Base-by-base conservation (phyloP, 139 green algal genomes). In the Volvox reticuliferus region DNA sequence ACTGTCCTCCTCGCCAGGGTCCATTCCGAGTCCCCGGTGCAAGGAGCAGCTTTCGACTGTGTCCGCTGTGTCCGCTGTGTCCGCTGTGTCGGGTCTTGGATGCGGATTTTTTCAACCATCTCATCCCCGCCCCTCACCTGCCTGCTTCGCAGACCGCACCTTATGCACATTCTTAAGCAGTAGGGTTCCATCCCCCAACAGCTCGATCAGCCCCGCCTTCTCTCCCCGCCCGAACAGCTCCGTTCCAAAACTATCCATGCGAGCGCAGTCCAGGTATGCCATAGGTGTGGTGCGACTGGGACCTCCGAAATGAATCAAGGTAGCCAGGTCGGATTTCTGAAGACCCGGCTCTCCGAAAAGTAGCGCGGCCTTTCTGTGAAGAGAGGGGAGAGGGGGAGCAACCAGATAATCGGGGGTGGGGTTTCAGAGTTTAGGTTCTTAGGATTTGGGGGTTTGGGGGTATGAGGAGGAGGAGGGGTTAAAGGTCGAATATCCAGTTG, bases 301-400 rank as follows among this genome's bases (percentile, higher is more conserved):
- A 17, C 90, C 61, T 9, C 95, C 94, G 89, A 96, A 97, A 86
- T 98, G 96, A 32, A 98, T 90, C 20, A 98, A 93, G 21, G 94
- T 89, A 0, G 95, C 95, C 6, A 96, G 82, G 85, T 95, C 95
- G 67, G 94, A 89, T 92, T 98, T 98, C 63, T 96, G 71, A 69
- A 98, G 86, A 0, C 96, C 96, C 13, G 93, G 94, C 94, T 98
- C 96, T 1, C 96, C 96, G 91, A 97, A 96, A 0, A 98, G 81
- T 13, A 97, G 71, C 22, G 96, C 91, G 12, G 95, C 93, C 19
- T 44, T 55, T 80, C 89, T 92, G 79, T 65, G 71, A 30, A 24
- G 6, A 73, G 65, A 28, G 65, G 65, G 65, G 44, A 55, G 44
- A 55, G 44, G 44, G 44, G 44, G 9, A 55, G 44, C 5, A 55